phyloP scores from a whole-genome alignment of 2,329 filamentous ascomycete genomes.

The Penicillium hesseltinei region DNA sequence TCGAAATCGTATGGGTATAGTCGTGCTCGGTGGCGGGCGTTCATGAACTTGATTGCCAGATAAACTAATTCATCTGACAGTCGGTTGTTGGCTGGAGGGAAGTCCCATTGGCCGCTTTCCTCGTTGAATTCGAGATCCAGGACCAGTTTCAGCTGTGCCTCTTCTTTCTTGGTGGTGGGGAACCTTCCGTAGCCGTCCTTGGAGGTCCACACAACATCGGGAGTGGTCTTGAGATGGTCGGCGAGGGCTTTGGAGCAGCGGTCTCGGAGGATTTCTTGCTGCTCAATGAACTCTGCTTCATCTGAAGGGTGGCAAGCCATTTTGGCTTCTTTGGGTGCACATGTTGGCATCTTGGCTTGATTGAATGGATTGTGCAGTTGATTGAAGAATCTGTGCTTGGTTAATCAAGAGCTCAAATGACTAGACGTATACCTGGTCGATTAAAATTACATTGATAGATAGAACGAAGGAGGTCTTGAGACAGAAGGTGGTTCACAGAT shows the following conservation, averaged over 20 bases:
- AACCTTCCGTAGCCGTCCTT: not conserved
- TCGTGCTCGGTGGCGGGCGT: not conserved
- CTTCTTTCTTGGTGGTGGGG: not conserved
- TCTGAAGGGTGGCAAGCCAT: not conserved
- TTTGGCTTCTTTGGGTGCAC: not conserved
- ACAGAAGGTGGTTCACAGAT: too few species aligned
- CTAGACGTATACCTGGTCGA: not conserved
- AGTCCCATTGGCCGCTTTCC: not conserved
- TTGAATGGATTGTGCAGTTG: not conserved
- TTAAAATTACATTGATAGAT: not conserved
- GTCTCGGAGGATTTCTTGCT: not conserved
- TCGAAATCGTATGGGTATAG: conserved; percentile 20
- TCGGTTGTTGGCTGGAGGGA: conserved; percentile 15
- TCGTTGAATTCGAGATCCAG: not conserved
- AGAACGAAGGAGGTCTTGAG: too few species aligned
- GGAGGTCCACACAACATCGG: not conserved
- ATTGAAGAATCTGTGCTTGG: not conserved
- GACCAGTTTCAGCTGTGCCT: conserved; percentile 7
- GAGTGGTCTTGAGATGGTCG: not conserved
- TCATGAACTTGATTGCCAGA: conserved; percentile 14
- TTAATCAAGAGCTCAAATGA: not conserved
- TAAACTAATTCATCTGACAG: conserved; percentile 22
- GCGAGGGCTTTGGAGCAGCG: not conserved
- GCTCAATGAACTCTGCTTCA: not conserved
- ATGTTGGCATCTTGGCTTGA: not conserved